Conservation (phyloP, 129 eudicot species). For the Flaveria sonorensis region DNA sequence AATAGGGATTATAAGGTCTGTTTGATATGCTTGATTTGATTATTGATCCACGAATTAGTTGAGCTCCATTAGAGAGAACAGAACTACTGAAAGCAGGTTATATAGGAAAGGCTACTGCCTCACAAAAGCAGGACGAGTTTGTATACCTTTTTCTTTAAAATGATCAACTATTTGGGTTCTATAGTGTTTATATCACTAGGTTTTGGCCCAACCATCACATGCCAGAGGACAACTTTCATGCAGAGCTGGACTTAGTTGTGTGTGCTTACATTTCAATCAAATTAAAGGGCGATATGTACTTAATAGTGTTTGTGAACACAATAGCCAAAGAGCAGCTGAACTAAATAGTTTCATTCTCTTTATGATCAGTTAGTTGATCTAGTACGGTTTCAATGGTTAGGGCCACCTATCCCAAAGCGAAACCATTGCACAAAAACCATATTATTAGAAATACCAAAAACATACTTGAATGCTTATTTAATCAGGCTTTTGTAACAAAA, state of each 20-base stretch:
- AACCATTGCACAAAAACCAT: neutral
- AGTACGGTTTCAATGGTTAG: neutral
- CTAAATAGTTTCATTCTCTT: neutral
- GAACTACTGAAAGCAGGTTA: neutral
- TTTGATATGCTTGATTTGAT: neutral
- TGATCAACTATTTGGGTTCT: neutral
- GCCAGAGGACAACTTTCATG: slow-evolving; percentile 1
- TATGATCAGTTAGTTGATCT: neutral
- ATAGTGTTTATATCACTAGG: neutral
- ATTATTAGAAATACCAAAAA: neutral
- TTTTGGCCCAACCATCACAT: slow-evolving; percentile 7
- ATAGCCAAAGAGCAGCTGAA: neutral
- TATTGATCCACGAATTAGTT: neutral
- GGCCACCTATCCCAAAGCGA: neutral
- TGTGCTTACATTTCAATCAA: neutral
- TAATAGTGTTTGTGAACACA: neutral
- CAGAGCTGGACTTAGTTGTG: slow-evolving; percentile 1
- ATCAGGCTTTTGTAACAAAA: neutral
- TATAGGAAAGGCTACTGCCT: neutral
- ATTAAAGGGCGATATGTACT: neutral
- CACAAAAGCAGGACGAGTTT: neutral
- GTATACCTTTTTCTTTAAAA: neutral
- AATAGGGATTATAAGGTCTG: neutral
- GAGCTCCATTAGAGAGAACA: neutral
- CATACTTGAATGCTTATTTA: neutral